phyloP scores from a whole-genome alignment of 2,329 filamentous ascomycete genomes.

The Calonectria hawksworthii region DNA sequence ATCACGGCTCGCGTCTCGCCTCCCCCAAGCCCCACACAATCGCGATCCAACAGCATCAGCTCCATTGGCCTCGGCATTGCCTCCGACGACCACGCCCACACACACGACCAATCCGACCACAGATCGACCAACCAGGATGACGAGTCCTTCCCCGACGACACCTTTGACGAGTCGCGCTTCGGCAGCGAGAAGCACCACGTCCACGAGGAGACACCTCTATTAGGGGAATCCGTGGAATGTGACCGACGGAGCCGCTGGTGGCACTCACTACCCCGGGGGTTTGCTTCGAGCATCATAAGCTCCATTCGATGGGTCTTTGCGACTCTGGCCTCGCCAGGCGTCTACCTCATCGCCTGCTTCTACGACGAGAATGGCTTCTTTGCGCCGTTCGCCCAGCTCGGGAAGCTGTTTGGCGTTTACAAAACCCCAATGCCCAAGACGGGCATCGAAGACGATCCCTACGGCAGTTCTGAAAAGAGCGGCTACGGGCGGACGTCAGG shows the following conservation, averaged over 20 bases:
- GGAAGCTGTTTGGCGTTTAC: constrained; percentile 70
- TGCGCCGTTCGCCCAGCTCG: constrained; percentile 81
- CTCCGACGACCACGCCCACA: constrained; percentile 53
- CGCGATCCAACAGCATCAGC: constrained; percentile 73
- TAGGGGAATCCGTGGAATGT: constrained; percentile 52
- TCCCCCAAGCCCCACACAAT: constrained; percentile 67
- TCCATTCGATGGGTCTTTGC: constrained; percentile 84
- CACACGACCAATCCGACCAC: constrained; percentile 44
- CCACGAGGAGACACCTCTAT: constrained; percentile 78
- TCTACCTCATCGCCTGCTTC: constrained; percentile 87
- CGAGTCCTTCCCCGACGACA: constrained; percentile 54
- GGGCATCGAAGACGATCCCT: constrained; percentile 44
- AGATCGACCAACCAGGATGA: constrained; percentile 53
- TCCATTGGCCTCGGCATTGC: constrained; percentile 64
- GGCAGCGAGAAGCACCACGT: constrained; percentile 53
- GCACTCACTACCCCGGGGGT: constrained; percentile 74
- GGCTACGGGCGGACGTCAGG: constrained; percentile 46
- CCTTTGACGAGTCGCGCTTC: constrained; percentile 52
- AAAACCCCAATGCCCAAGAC: constrained; percentile 61
- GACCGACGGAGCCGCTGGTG: constrained; percentile 61
- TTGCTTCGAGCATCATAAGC: constrained; percentile 80
- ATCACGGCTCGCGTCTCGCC: constrained; percentile 86
- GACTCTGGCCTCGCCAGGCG: constrained; percentile 82
- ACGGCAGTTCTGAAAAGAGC: constrained; percentile 44
- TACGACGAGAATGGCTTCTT: constrained; percentile 86